Conservation (phyloP, 176 grass and related monocot species). For the Paspalum vaginatum region DNA sequence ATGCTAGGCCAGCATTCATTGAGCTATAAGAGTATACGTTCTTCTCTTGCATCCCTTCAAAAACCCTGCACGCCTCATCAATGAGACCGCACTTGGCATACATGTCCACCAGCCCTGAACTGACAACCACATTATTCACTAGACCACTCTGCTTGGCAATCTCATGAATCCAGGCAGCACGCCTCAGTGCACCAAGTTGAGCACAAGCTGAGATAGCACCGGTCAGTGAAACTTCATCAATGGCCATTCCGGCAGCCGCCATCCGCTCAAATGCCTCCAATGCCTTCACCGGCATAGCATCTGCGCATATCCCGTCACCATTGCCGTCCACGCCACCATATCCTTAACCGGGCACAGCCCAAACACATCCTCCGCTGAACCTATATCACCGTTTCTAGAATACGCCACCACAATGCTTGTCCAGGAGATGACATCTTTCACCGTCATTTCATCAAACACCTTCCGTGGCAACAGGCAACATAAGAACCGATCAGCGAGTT, state of each 20-base stretch:
- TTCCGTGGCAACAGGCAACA: slow-evolving; percentile 32
- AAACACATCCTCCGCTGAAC: slow-evolving; percentile 51
- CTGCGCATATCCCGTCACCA: slow-evolving; percentile 59
- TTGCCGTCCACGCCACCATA: slow-evolving; percentile 66
- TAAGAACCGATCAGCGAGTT: slow-evolving; percentile 59
- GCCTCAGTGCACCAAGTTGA: slow-evolving; percentile 55
- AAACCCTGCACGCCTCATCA: slow-evolving; percentile 45
- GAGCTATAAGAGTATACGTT: slow-evolving; percentile 70
- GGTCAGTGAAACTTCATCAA: slow-evolving; percentile 63
- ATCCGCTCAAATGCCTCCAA: slow-evolving; percentile 52
- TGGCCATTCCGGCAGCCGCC: slow-evolving; percentile 26
- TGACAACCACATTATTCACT: slow-evolving; percentile 49
- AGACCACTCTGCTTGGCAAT: slow-evolving; percentile 54
- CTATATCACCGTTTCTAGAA: slow-evolving; percentile 40
- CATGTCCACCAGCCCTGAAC: slow-evolving; percentile 66
- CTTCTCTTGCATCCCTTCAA: slow-evolving; percentile 55
- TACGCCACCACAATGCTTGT: slow-evolving; percentile 61
- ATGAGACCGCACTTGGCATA: slow-evolving; percentile 69
- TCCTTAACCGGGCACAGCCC: slow-evolving; percentile 48
- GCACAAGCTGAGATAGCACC: slow-evolving; percentile 64
- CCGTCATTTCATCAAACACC: slow-evolving; percentile 60
- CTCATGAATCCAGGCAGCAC: slow-evolving; percentile 49
- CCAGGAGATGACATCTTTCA: slow-evolving; percentile 63
- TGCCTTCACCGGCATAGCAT: slow-evolving; percentile 57
- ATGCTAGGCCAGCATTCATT: slow-evolving; percentile 57